phyloP scores from a whole-genome alignment of 495 filamentous ascomycete species.

The Lophiotrema nucula region DNA sequence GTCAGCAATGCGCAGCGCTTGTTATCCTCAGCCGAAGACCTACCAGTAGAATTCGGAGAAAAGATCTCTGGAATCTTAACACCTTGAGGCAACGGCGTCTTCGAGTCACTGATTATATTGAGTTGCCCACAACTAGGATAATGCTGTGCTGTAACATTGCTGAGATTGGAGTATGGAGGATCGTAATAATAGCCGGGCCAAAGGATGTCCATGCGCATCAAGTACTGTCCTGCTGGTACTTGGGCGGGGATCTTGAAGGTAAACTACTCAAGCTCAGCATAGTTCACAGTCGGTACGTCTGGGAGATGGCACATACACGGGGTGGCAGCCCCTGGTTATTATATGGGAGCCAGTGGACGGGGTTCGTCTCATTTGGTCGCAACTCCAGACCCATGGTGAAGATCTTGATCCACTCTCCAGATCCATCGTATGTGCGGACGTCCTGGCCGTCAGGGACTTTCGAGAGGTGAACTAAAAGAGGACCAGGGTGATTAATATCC shows the following conservation, averaged over 20 bases:
- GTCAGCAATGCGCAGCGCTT: not conserved
- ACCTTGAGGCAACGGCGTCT: not conserved
- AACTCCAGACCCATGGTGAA: conserved; percentile 3
- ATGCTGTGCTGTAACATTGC: not conserved
- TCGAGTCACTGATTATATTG: conserved; percentile 2
- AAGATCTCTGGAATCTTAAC: conserved; percentile 20
- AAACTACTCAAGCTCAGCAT: too few relatives aligned
- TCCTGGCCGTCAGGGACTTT: conserved; percentile 10
- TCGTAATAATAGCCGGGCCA: conserved; percentile 7
- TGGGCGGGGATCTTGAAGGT: conserved; percentile 19
- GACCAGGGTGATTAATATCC: conserved; percentile 20
- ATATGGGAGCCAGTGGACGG: too few relatives aligned
- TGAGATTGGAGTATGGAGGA: not conserved
- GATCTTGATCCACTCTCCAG: conserved; percentile 23
- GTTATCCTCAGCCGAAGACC: not conserved
- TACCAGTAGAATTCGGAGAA: not conserved
- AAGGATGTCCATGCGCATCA: conserved; percentile 16
- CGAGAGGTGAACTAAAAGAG: conserved; percentile 16
- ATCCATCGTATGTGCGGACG: conserved; percentile 11
- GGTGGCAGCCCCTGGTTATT: too few relatives aligned
- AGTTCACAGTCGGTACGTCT: too few relatives aligned
- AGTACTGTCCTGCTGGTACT: conserved; percentile 16
- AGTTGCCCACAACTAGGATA: conserved; percentile 22
- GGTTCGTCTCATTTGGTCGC: too few relatives aligned
- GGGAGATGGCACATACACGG: too few relatives aligned